phyloP scores from a whole-genome alignment of 768 basidiomycete genomes.

The Amanita rubescens region DNA sequence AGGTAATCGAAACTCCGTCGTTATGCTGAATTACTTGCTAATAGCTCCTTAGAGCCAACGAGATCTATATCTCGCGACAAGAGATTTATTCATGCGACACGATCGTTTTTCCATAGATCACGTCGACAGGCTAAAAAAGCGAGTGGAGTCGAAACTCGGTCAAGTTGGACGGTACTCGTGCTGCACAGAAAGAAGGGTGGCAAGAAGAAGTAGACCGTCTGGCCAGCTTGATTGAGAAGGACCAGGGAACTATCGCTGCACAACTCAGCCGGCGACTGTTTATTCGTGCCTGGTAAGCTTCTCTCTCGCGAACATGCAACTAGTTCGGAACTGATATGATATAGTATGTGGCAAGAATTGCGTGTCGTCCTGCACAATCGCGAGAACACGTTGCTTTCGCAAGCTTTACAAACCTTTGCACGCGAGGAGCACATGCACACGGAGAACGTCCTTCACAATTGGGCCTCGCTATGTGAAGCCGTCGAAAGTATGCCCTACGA shows the following conservation, averaged over 20 bases:
- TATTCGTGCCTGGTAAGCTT: constrained; percentile 72
- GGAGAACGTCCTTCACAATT: constrained; percentile 57
- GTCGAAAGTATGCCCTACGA: constrained; percentile 85
- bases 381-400: constrained; percentile 76
- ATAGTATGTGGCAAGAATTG: constrained; percentile 93
- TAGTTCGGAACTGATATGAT: neutral
- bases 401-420: constrained; percentile 65
- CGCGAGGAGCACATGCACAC: constrained; percentile 66
- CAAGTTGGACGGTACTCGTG: constrained; percentile 70
- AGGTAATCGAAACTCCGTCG: constrained; percentile 39
- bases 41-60: constrained; percentile 51
- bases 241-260: constrained; percentile 72
- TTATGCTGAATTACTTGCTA: constrained; percentile 3
- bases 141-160: constrained; percentile 68
- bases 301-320: neutral
- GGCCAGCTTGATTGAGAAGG: constrained; percentile 67
- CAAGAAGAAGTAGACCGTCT: constrained; percentile 78
- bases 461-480: constrained; percentile 64
- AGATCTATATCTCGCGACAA: constrained; percentile 80
- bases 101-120: constrained; percentile 87
- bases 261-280: constrained; percentile 77
- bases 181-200: constrained; percentile 75
- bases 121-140: constrained; percentile 82
- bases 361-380: constrained; percentile 86
- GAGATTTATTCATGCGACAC: constrained; percentile 81